These are phyloP conservation scores for Lentinus brumalis DNA, from an alignment of 768 basidiomycete genomes.

Conservation along the genomic window DNA sequence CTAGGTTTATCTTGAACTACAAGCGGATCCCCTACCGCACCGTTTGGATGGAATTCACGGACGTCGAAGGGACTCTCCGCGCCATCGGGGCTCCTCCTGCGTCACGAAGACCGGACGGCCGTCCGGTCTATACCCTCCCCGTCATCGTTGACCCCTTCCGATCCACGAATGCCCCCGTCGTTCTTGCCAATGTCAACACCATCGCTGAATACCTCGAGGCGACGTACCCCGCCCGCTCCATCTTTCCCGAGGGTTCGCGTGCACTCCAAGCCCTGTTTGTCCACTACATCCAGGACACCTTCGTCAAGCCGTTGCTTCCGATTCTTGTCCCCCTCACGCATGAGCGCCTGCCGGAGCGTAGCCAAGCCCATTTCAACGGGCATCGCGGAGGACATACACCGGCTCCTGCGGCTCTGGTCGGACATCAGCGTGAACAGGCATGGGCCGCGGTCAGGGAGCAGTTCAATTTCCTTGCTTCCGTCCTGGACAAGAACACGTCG, in stretches of 20 bases:
- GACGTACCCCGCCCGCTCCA: conserved; percentile 66
- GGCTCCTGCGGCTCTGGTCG: conserved; percentile 26
- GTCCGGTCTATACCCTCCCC: conserved; percentile 68
- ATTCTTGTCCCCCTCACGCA: conserved; percentile 74
- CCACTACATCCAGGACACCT: conserved; percentile 66
- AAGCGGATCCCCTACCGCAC: conserved; percentile 73
- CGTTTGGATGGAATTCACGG: conserved; percentile 68
- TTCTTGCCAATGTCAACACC: conserved; percentile 58
- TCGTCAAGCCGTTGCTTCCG: conserved; percentile 64
- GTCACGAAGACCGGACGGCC: conserved; percentile 53
- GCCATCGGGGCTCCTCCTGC: conserved; percentile 63
- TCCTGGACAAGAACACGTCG: conserved; percentile 69
- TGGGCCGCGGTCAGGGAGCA: conserved; percentile 68
- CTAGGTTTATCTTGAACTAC: conserved; percentile 74
- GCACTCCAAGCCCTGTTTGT: conserved; percentile 72
- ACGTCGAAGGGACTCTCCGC: conserved; percentile 63
- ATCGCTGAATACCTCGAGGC: conserved; percentile 77
- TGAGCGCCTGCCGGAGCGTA: conserved; percentile 56
- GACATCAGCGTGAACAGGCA: conserved; percentile 59
- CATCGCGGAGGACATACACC: conserved; percentile 19
- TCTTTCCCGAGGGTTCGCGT: conserved; percentile 70
- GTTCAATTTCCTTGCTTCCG: conserved; percentile 62
- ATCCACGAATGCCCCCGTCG: conserved; percentile 45
- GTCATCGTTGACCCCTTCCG: conserved; percentile 63
- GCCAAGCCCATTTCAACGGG: conserved; percentile 50